These are phyloP conservation scores for Russula abietina DNA, from an alignment of 768 basidiomycete genomes.

Conservation along the genomic window DNA sequence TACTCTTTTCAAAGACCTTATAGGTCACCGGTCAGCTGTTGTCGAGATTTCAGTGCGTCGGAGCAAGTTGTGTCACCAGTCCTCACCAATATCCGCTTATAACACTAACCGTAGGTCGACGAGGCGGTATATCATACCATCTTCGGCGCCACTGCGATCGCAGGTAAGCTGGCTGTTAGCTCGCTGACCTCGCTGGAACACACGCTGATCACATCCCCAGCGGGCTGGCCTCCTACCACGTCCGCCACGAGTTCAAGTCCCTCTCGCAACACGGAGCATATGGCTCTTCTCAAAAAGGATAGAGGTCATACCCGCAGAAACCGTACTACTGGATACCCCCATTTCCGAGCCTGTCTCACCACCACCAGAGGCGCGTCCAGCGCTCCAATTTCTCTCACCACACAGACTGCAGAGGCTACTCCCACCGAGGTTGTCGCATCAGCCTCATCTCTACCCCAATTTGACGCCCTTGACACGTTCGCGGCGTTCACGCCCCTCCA, in stretches of 20 bases:
- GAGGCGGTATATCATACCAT: constrained; percentile 1
- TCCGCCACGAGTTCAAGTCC: neutral
- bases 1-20: neutral
- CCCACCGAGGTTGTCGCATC: constrained; percentile 4
- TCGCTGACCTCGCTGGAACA: neutral
- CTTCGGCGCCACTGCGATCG: neutral
- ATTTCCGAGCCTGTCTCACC: neutral
- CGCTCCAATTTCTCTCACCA: neutral
- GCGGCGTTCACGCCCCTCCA: constrained; percentile 44
- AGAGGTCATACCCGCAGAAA: neutral
- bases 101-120: constrained; percentile 7
- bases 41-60: constrained; percentile 17
- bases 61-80: constrained; percentile 9
- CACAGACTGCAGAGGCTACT: neutral
- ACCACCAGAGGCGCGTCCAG: neutral
- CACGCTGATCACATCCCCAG: constrained; percentile 7
- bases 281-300: constrained; percentile 16
- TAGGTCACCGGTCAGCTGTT: constrained; percentile 3
- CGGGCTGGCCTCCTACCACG: constrained; percentile 1
- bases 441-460: neutral
- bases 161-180: neutral
- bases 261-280: constrained; percentile 12
- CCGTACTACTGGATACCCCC: neutral
- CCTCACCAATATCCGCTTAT: neutral
- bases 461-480: constrained; percentile 9